These are phyloP conservation scores for Arthrobotrys entomopaga DNA, from an alignment of 2,329 filamentous ascomycete genomes.

Conservation along the genomic window DNA sequence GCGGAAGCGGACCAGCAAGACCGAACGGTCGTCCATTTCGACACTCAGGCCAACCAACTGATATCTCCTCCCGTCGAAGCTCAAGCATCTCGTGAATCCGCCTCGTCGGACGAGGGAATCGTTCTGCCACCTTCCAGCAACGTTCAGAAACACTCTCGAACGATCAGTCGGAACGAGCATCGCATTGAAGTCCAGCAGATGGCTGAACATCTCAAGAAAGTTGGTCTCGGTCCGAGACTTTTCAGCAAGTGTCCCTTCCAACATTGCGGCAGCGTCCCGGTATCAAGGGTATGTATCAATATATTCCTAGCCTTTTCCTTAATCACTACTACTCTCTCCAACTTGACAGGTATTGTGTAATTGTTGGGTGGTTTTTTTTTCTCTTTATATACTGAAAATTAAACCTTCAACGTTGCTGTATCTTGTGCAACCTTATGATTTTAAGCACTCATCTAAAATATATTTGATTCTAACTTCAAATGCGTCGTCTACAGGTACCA, in stretches of 20 bases:
- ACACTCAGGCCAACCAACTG: conserved; percentile 50
- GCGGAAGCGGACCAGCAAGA: conserved; percentile 25
- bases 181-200: conserved; percentile 45
- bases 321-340: neutral
- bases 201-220: conserved; percentile 49
- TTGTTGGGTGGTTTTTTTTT: neutral
- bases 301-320: neutral
- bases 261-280: conserved; percentile 39
- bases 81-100: conserved; percentile 20
- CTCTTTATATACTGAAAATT: neutral
- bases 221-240: conserved; percentile 28
- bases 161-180: conserved; percentile 47
- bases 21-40: conserved; percentile 51
- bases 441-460: neutral
- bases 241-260: conserved; percentile 46
- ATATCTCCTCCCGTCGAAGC: conserved; percentile 36
- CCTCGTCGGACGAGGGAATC: conserved; percentile 18
- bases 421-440: neutral
- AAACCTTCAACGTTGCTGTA: no score
- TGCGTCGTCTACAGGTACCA: conserved; percentile 25
- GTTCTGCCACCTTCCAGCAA: conserved; percentile 1
- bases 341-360: neutral
- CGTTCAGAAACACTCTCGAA: conserved; percentile 20
- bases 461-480: neutral
- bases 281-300: conserved; percentile 39